Conservation (phyloP, 108 stramenopile species). For the Fistulifera pelliculosa region DNA sequence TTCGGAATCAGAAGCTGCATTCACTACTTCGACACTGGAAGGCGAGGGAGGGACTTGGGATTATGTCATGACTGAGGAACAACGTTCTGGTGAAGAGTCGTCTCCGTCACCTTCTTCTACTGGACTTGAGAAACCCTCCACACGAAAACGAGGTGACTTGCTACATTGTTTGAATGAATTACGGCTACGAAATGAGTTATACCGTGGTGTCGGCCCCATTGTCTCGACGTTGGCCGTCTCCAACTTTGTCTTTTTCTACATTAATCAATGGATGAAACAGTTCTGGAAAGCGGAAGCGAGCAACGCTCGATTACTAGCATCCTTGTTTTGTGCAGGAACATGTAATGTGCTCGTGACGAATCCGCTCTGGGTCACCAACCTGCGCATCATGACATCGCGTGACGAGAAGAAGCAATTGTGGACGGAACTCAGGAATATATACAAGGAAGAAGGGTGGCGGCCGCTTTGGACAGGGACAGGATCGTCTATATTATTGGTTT, state of each 20-base stretch:
- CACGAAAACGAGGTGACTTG: conserved; percentile 1
- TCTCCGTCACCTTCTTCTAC: too few relatives aligned
- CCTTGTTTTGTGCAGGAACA: conserved; percentile 58
- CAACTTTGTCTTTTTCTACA: conserved; percentile 71
- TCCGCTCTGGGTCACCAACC: conserved; percentile 76
- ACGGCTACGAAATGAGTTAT: conserved; percentile 36
- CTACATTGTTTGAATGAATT: conserved; percentile 37
- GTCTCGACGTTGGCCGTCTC: conserved; percentile 51
- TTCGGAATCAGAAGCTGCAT: too few relatives aligned
- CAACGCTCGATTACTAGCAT: conserved; percentile 25
- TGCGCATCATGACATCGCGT: conserved; percentile 47
- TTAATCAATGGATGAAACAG: conserved; percentile 35
- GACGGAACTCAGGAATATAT: conserved; percentile 29
- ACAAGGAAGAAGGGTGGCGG: conserved; percentile 24
- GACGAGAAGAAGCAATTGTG: conserved; percentile 15
- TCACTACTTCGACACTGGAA: neutral
- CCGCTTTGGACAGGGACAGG: conserved; percentile 67
- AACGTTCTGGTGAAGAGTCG: too few relatives aligned
- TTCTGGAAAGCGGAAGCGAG: conserved; percentile 12
- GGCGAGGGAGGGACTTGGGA: conserved; percentile 1
- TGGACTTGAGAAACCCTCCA: too few relatives aligned
- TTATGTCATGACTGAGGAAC: neutral
- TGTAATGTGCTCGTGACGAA: conserved; percentile 76
- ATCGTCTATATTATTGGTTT: conserved; percentile 84
- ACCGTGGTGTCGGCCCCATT: conserved; percentile 58